Percentiles rank a stretch among this genome's conserved stretches.
These are phyloP conservation scores for Penicillium silybi DNA, from an alignment of 495 filamentous ascomycete genomes.

Conservation along the genomic window DNA sequence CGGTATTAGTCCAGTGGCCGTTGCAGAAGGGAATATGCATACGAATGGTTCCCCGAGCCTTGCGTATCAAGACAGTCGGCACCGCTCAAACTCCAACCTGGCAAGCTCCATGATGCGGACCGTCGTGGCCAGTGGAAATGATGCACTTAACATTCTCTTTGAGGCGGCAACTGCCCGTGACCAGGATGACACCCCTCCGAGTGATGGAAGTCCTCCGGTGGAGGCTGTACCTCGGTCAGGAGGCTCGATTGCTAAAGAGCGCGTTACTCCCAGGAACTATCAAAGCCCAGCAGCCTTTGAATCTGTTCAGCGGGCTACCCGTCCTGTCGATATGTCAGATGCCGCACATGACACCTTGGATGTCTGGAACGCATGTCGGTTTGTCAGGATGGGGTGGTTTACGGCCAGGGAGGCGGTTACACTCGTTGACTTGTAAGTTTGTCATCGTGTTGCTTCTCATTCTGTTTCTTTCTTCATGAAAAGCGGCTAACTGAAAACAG, in stretches of 20 bases:
- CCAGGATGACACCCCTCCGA: constrained; percentile 21
- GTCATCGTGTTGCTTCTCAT: neutral
- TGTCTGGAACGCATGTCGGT: constrained; percentile 48
- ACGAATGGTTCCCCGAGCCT: constrained; percentile 11
- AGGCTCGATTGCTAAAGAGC: constrained; percentile 7
- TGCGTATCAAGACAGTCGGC: constrained; percentile 18
- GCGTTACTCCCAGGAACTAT: constrained; percentile 10
- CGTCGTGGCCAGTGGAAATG: constrained; percentile 48
- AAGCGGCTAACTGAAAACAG: constrained; percentile 34
- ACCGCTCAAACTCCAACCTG: constrained; percentile 31
- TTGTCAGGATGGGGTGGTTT: constrained; percentile 53
- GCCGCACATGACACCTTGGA: constrained; percentile 32
- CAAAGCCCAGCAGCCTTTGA: constrained; percentile 22
- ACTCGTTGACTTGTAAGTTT: constrained; percentile 50
- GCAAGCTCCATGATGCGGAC: constrained; percentile 47
- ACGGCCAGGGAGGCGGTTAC: constrained; percentile 49
- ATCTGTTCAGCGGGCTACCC: constrained; percentile 14
- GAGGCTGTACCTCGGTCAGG: constrained; percentile 8
- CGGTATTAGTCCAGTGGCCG: constrained; percentile 9
- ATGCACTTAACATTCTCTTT: constrained; percentile 52
- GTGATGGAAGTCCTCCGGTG: constrained; percentile 14
- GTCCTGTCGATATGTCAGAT: constrained; percentile 30
- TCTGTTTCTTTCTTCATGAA: neutral
- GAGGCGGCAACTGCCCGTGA: constrained; percentile 47
- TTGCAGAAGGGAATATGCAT: constrained; percentile 1